Base-by-base conservation (phyloP, 345 rosid species). In the Trapa incisa region DNA sequence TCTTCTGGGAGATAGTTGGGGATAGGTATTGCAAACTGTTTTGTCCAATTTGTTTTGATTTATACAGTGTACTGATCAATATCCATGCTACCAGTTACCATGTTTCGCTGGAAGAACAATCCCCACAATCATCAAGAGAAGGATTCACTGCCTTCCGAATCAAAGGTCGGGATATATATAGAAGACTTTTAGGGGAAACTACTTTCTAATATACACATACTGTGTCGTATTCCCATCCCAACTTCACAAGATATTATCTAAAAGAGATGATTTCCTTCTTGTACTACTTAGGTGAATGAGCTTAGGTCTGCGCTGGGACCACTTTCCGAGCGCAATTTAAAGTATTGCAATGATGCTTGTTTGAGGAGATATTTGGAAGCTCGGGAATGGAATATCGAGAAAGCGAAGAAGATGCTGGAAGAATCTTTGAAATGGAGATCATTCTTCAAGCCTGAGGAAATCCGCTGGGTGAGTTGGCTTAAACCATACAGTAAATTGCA, bases 331-430 rank as follows among this genome's bases (percentile, higher is more conserved):
- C 78, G 79, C 52, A 76, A 67, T 61, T 80, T 65, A 50, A 68
- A 75, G 10, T 93, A 74, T 45, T 90, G 96, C 71, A 76, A 84
- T 37, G 96, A 93, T 76, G 76, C 91, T 2, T 93, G 97, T 83
- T 70, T 93, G 38, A 85, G 74, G 92, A 88, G 98, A 76, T 93
- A 90, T 71, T 67, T 93, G 69, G 98, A 88, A 76, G 96, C 98
- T 75, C 82, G 94, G 61, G 87, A 72, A 65, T 88, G 96, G 98
- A 86, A 90, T 67, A 75, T 83, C 1, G 85, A 83, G 67, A 90
- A 85, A 72, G 80, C 97, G 42, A 87, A 81, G 80, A 93, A 87
- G 77, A 85, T 93, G 97, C 71, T 93, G 38, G 87, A 82, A 33
- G 98, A 88, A 72, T 75, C 97, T 0, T 80, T 93, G 22, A 76